Evolutionary conservation across 139 green algal genomes (phyloP).

Genomic region (Pedinophyceae sp.): DNA sequence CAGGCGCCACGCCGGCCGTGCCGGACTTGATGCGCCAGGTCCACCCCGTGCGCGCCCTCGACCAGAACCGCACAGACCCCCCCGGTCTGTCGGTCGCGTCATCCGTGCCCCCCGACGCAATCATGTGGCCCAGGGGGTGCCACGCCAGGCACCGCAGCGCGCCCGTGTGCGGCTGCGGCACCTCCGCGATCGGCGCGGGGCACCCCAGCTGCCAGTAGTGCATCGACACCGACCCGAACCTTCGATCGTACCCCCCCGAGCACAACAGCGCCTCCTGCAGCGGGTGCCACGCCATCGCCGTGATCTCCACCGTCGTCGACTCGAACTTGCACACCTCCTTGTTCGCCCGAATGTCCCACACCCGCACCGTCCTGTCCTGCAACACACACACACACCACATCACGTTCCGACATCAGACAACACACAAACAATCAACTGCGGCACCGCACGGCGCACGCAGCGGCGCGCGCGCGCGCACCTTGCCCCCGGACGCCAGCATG

Average conservation of each 20-base stretch:
- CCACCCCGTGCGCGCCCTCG: too few species aligned
- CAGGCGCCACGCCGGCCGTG: too few species aligned
- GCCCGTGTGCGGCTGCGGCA: conserved; percentile 44
- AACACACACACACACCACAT: neutral
- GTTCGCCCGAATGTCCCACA: conserved; percentile 48
- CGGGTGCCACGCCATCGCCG: conserved; percentile 64
- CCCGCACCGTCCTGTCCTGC: conserved; percentile 6
- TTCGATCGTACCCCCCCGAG: conserved; percentile 50
- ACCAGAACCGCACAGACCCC: too few species aligned
- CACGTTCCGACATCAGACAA: neutral
- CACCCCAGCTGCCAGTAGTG: conserved; percentile 59
- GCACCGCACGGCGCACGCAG: too few species aligned
- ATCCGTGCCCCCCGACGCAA: conserved; percentile 43
- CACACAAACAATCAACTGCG: neutral
- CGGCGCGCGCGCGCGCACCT: conserved; percentile 27
- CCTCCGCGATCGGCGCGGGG: conserved; percentile 25
- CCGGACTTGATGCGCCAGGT: too few species aligned
- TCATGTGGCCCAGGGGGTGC: conserved; percentile 72
- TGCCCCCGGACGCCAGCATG: conserved; percentile 61
- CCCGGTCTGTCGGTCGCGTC: too few species aligned
- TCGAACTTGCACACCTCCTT: conserved; percentile 42
- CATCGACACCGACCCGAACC: too few species aligned
- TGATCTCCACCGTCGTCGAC: conserved; percentile 69
- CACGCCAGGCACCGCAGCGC: conserved; percentile 51
- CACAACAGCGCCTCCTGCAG: conserved; percentile 68